Conservation (phyloP, 805 yeast species). For the Candida railenensis region DNA sequence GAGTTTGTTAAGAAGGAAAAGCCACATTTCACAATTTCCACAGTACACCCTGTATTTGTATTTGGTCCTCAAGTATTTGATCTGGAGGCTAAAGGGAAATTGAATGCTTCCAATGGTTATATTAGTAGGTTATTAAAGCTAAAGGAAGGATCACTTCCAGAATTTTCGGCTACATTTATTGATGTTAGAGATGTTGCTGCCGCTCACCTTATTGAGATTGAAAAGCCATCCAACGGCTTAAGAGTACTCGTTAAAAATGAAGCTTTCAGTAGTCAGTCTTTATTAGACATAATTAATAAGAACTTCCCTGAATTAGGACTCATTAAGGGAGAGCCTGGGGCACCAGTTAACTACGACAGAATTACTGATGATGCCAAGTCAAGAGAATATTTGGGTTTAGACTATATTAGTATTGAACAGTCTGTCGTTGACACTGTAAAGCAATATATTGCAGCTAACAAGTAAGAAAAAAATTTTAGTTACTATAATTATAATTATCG, state of each 20-base stretch:
- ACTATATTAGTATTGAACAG: constrained; percentile 11
- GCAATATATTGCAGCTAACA: constrained; percentile 15
- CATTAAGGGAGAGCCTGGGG: constrained; percentile 7
- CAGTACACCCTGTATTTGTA: constrained; percentile 56
- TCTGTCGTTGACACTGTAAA: constrained; percentile 17
- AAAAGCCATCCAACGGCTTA: constrained; percentile 14
- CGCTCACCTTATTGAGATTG: constrained; percentile 19
- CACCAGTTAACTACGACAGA: constrained; percentile 2
- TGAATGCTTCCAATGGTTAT: constrained; percentile 41
- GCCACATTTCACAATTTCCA: constrained; percentile 37
- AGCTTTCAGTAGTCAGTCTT: constrained; percentile 19
- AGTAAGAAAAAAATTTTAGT: background rate
- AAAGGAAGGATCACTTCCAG: constrained; percentile 8
- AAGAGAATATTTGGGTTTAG: constrained; percentile 3
- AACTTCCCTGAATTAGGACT: constrained; percentile 14
- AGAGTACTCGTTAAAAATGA: constrained; percentile 28
- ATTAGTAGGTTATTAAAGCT: constrained; percentile 21
- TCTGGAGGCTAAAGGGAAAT: constrained; percentile 20
- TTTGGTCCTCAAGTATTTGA: constrained; percentile 54
- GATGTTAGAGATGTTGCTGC: constrained; percentile 25
- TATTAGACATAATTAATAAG: constrained; percentile 20
- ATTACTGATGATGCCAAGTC: constrained; percentile 1
- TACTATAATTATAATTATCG: no score
- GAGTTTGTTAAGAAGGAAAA: constrained; percentile 22
- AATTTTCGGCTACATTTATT: constrained; percentile 12